Evolutionary conservation across 306 rosid genomes (phyloP).

Genomic region (Abrus pulchellus): DNA sequence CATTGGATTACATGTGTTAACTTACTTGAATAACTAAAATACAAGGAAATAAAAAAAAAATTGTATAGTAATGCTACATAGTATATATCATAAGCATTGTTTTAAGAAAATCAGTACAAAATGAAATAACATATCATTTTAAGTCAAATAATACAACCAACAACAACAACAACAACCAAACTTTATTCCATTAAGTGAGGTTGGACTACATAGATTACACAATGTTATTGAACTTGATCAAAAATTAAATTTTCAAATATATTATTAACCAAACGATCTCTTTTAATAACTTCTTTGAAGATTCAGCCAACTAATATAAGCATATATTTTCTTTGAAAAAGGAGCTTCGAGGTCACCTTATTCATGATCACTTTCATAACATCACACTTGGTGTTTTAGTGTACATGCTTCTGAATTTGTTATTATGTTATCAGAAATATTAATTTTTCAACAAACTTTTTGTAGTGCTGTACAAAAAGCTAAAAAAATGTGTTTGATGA

Average conservation of each 20-base stretch:
- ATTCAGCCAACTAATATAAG: background rate
- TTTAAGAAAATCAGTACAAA: background rate
- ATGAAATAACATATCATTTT: background rate
- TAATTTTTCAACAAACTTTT: background rate
- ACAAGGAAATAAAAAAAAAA: conserved; percentile 16
- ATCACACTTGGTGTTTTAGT: background rate
- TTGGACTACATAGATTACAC: too few species aligned
- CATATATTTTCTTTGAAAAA: too few species aligned
- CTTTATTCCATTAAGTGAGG: too few species aligned
- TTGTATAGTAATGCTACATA: background rate
- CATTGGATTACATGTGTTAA: background rate
- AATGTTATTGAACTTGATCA: too few species aligned
- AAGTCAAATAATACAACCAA: too few species aligned
- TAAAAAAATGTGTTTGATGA: background rate
- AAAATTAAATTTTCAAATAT: too few species aligned
- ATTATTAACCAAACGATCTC: too few species aligned
- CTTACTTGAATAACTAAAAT: conserved; percentile 25
- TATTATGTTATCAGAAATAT: background rate
- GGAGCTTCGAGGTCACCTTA: background rate
- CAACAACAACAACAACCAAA: too few species aligned
- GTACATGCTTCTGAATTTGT: conserved; percentile 1
- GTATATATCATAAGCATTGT: background rate
- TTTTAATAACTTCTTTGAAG: too few species aligned
- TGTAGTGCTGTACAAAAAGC: background rate
- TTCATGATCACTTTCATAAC: background rate